Conservation (phyloP, 2,329 filamentous ascomycete genomes). For the Zasmidium cellare region DNA sequence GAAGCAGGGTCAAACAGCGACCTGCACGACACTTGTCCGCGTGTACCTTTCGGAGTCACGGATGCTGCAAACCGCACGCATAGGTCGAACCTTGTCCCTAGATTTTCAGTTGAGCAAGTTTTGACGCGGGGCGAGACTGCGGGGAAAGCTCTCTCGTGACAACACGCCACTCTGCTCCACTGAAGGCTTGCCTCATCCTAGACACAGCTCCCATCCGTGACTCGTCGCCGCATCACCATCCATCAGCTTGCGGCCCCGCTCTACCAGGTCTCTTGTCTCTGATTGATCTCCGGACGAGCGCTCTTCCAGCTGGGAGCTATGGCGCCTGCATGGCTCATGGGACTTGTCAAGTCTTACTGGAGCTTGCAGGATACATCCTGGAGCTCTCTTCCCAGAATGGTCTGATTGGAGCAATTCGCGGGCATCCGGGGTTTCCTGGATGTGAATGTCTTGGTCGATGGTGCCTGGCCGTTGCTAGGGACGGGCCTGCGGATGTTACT, state of each 20-base stretch:
- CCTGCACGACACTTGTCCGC: constrained; percentile 8
- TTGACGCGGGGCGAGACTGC: constrained; percentile 1
- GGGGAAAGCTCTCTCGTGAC: constrained; percentile 17
- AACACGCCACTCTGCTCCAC: not conserved
- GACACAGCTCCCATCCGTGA: constrained; percentile 4
- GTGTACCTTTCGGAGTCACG: constrained; percentile 10
- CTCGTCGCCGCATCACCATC: constrained; percentile 3
- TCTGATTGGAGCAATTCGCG: not conserved
- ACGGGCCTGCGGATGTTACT: not conserved
- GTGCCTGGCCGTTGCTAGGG: not conserved
- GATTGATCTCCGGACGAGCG: constrained; percentile 15
- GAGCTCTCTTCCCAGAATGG: constrained; percentile 5
- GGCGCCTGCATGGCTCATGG: constrained; percentile 11
- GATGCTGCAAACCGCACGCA: constrained; percentile 1
- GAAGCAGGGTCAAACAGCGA: constrained; percentile 9
- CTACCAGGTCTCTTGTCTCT: not conserved
- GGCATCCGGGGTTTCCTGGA: not conserved
- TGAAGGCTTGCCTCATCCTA: constrained; percentile 2
- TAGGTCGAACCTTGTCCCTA: constrained; percentile 5
- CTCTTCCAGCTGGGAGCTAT: constrained; percentile 2
- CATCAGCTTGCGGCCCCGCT: constrained; percentile 4
- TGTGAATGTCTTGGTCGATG: not conserved
- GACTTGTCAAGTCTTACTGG: not conserved
- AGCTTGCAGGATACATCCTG: constrained; percentile 3
- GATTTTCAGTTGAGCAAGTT: constrained; percentile 1